Evolutionary conservation across 2,329 filamentous ascomycete species (phyloP).

Genomic region (Chrysoporthe austroafricana): DNA sequence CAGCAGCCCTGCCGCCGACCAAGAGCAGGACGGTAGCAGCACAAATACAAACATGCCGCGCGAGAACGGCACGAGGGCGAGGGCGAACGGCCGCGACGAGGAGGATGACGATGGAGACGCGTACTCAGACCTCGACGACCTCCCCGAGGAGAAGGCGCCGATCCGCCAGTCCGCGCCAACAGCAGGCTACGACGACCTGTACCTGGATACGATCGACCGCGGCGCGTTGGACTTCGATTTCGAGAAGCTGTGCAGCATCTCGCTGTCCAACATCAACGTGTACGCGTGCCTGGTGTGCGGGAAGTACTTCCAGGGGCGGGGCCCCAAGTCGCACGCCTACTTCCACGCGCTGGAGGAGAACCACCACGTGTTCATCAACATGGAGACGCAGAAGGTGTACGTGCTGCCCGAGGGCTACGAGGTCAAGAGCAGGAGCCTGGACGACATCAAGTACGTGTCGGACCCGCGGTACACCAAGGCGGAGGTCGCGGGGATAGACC

Average conservation of each 20-base stretch:
- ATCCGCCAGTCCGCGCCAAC: constrained; percentile 76
- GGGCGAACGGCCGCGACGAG: constrained; percentile 39
- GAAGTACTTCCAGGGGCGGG: constrained; percentile 95
- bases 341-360: constrained; percentile 94
- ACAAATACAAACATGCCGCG: constrained; percentile 19
- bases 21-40: constrained; percentile 35
- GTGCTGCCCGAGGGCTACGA: constrained; percentile 97
- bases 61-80: constrained; percentile 29
- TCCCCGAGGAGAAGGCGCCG: constrained; percentile 46
- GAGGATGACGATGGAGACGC: constrained; percentile 37
- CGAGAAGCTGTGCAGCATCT: constrained; percentile 96
- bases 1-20: constrained; percentile 36
- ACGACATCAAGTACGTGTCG: constrained; percentile 97
- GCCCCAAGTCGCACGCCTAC: constrained; percentile 93
- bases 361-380: constrained; percentile 98
- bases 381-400: constrained; percentile 89
- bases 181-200: constrained; percentile 91
- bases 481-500: constrained; percentile 81
- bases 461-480: constrained; percentile 83
- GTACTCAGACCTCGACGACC: constrained; percentile 42
- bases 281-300: constrained; percentile 97
- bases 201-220: constrained; percentile 95
- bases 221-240: constrained; percentile 96
- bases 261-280: constrained; percentile 96
- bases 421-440: constrained; percentile 89